A percentile compares a stretch with the other conserved stretches of the same genome.
These are phyloP conservation scores for Geranium incanum DNA, from an alignment of 441 rosid genomes.

Conservation along the genomic window DNA sequence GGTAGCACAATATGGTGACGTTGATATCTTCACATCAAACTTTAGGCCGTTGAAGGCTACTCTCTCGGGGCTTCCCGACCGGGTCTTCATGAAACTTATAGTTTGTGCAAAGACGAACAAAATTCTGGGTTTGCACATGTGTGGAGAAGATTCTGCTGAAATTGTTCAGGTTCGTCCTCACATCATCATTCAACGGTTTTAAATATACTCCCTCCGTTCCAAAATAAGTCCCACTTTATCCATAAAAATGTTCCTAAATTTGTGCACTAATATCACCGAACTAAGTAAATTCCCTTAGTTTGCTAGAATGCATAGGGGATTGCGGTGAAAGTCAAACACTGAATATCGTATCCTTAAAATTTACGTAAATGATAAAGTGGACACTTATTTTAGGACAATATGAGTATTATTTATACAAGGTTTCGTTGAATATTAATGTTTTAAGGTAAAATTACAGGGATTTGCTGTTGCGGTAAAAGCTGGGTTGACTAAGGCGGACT, in stretches of 20 bases:
- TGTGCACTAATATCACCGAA: no score
- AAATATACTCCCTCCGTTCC: not conserved
- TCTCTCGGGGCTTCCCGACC: conserved; percentile 83
- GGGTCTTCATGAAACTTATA: conserved; percentile 68
- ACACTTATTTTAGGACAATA: no score
- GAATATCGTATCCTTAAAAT: no score
- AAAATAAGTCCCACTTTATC: no score
- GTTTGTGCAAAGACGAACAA: conserved; percentile 62
- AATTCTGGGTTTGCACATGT: conserved; percentile 76
- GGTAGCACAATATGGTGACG: conserved; percentile 51
- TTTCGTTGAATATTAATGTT: conserved; percentile 11
- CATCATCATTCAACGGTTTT: conserved; percentile 5
- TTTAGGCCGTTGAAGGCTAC: conserved; percentile 88
- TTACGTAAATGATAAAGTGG: no score
- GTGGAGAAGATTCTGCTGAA: conserved; percentile 89
- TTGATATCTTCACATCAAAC: conserved; percentile 70
- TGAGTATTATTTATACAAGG: not conserved
- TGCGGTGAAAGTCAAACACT: no score
- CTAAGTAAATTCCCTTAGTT: no score
- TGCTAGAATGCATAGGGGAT: no score
- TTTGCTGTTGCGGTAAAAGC: conserved; percentile 88
- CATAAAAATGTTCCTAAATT: no score
- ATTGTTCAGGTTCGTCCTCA: conserved; percentile 51
- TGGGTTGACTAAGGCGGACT: conserved; percentile 77
- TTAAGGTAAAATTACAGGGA: conserved; percentile 41